Evolutionary conservation across 2,329 filamentous ascomycete species (phyloP), one percentile per base, ranked within the genome.

Genomic region (Cladosporium sp.): DNA sequence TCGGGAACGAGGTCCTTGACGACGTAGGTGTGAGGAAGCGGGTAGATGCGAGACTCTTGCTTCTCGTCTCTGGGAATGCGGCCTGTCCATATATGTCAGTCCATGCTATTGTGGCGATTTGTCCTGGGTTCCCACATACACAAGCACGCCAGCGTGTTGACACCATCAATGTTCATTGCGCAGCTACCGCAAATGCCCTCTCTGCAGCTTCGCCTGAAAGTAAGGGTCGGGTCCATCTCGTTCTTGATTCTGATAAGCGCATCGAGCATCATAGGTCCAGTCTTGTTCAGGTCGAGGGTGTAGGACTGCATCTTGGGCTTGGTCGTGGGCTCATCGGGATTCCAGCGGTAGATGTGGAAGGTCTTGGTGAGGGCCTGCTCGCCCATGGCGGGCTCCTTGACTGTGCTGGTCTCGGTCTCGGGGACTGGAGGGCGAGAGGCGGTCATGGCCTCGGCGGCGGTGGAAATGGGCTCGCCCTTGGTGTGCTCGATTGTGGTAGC

Each of bases 81-180:
- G 84, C 93, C 92, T 97, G 68, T 61, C 54, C 35, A 25, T 20
- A 7, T 32, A 7, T 17, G 32, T 55, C 47, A 55, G 40, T 35
- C 28, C 20, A 3, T 32, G 22, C 9, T 44, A 39, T 28, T 37
- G 34, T 42, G 39, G 45, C 45, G 8, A 25, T n/a, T 37, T 28
- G 42, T 37, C 32, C 53, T 37, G 12, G 34, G 37, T 19, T 45
- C n/a, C 28, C 39, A 55, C 52, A 28, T 55, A 55, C 94, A 99
- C 73, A 99, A 80, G 78, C 94, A 99, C 66, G 94, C 94, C 70
- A 99, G 79, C 58, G 94, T 99, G 81, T 99, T 99, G 71, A 95
- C 89, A 75, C 94, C 94, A 75, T 97, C 95, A 75, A 99, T 97
- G 83, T 99, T 99, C 94, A 99, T 99, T 66, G 94, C 94, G 75